Conservation (phyloP, 2,329 filamentous ascomycete species). For the Ophiostoma tasmaniense region DNA sequence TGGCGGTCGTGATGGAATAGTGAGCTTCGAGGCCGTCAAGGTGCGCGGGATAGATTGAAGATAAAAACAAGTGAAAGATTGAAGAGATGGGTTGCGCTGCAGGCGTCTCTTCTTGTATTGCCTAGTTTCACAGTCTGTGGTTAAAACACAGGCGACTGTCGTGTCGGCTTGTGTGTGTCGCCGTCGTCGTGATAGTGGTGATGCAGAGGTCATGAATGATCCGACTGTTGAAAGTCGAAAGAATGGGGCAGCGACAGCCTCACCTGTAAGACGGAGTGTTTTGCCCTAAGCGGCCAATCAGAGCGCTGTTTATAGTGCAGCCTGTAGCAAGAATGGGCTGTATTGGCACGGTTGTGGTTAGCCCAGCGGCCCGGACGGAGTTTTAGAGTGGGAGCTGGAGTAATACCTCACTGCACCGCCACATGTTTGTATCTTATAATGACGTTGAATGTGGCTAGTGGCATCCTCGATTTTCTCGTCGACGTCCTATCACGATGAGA, state of each 20-base stretch:
- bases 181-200: background rate
- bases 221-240: background rate
- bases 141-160: background rate
- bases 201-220: background rate
- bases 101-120: background rate
- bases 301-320: slow-evolving; percentile 6
- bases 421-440: background rate
- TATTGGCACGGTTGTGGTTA: background rate
- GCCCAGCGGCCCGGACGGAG: background rate
- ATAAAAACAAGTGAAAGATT: too few species aligned
- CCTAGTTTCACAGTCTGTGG: background rate
- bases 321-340: slow-evolving; percentile 5
- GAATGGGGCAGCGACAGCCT: background rate
- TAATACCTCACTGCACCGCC: slow-evolving; percentile 6
- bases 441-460: background rate
- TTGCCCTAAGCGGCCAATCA: slow-evolving; percentile 10
- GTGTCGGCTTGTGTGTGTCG: background rate
- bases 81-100: background rate
- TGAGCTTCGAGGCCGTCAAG: background rate
- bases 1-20: background rate
- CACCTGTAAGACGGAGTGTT: background rate
- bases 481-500: background rate
- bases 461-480: background rate
- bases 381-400: background rate
- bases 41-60: background rate